These are phyloP conservation scores for Penicillium sp. DNA, from an alignment of 2,329 filamentous ascomycete genomes.

Conservation along the genomic window DNA sequence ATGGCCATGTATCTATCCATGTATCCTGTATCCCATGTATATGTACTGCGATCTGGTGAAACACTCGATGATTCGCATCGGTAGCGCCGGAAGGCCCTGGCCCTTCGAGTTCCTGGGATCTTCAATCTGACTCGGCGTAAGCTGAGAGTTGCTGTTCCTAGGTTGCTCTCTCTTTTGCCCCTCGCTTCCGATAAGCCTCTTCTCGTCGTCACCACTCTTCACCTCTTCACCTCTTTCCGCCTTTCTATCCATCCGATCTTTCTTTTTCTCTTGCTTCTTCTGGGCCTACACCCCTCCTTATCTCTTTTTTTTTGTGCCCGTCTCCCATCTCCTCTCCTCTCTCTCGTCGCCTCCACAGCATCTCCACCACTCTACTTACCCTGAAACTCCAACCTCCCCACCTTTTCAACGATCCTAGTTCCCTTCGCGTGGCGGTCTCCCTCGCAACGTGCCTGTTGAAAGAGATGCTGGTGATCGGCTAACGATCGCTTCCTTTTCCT, in stretches of 20 bases:
- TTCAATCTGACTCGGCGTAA: constrained; percentile 14
- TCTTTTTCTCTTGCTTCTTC: constrained; percentile 7
- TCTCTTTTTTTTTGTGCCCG: constrained; percentile 13
- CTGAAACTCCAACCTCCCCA: constrained; percentile 18
- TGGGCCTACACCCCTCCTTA: constrained; percentile 11
- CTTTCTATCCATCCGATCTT: constrained; percentile 3
- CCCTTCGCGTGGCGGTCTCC: constrained; percentile 11
- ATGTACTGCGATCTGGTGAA: constrained; percentile 25
- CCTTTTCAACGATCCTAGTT: constrained; percentile 15
- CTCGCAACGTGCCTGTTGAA: constrained; percentile 11
- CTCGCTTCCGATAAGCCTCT: constrained; percentile 41
- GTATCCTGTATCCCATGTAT: neutral
- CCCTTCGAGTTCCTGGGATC: constrained; percentile 22
- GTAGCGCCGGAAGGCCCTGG: constrained; percentile 31
- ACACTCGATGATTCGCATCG: constrained; percentile 30
- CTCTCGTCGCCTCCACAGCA: too few relatives aligned
- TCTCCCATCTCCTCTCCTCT: neutral
- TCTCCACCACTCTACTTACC: neutral
- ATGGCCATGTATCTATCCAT: neutral
- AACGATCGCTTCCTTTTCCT: constrained; percentile 20
- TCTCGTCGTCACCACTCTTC: constrained; percentile 32
- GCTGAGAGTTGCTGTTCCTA: constrained; percentile 2
- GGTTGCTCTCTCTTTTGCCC: constrained; percentile 26
- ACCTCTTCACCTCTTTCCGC: constrained; percentile 13
- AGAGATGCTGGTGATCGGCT: constrained; percentile 27